Evolutionary conservation across 768 basidiomycete species (phyloP), one percentile per base, ranked within the genome.

Genomic region (Collybia nuda): DNA sequence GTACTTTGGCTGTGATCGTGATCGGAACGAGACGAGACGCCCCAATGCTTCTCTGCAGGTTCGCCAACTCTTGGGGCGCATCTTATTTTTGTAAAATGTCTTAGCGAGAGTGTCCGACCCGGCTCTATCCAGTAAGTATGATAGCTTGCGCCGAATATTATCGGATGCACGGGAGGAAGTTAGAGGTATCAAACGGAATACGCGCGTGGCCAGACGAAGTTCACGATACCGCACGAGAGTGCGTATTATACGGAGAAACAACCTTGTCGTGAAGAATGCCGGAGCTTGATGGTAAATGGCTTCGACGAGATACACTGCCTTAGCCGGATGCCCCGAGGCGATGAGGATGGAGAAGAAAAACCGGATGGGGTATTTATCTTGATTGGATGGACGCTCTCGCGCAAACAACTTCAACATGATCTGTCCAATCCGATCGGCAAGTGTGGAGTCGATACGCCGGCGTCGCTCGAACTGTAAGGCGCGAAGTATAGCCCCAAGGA

Each of bases 301-400:
- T 51, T 74, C 63, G 37, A 83, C 63, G 21, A 82, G 55, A 37
- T 64, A 53, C 1, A 78, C 55, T 7, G 76, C 69, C 18, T 64
- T 58, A 0, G 58, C 54, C 7, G 75, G 64, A 39, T 74, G 68
- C 9, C 63, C 68, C 3, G 72, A 68, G 21, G 64, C 48, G 15
- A 75, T 61, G 65, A 78, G 57, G 48, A 74, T 61, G 23, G 59
- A 59, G 49, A 82, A 63, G 22, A 79, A 69, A 44, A 72, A 76
- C 9, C 78, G 73, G 28, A 84, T 59, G n/a, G 74, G 75, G 55
- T 75, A 73, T 47, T 76, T 77, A 52, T 62, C 51, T 6, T 55
- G 50, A 6, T 32, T 29, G 0, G 69, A 61, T 0, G 77, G 76
- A 15, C 56, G 55, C 3, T 57, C 62, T 2, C 58, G 59, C 7